Evolutionary conservation across 139 green algal genomes (phyloP), one percentile per base, ranked within the genome.

Genomic region (Bryopsis sp.): DNA sequence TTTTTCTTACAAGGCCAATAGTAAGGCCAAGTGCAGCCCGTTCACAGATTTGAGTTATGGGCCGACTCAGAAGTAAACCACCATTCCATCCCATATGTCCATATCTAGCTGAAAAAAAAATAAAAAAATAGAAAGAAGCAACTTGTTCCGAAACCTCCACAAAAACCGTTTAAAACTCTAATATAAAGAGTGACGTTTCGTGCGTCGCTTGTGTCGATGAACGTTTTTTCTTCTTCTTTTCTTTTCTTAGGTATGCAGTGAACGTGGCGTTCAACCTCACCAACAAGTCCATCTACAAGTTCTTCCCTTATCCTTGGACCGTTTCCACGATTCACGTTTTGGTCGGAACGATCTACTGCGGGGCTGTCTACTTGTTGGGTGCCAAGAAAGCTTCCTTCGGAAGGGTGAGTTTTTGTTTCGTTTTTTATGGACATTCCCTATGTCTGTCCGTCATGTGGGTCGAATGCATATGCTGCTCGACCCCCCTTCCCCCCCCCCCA

Each of bases 201-300:
- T 2, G 7, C 39, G 60, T 19, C 8, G 59, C 15, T 26, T 59
- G 7, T 50, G 8, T 68, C 39, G 3, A 26, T 71, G 33, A 39
- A 28, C 38, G 48, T 6, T n/a, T 48, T 50, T 22, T 67, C 1
- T 68, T 22, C 37, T 43, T 15, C 22, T 74, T 1, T 66, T 28
- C 26, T 22, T 47, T 15, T 8, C 2, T n/a, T 76, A 90, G 89
- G 90, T 97, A 98, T 68, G 89, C 81, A 1, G 78, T 99, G 39
- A 99, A 99, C 79, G 85, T 99, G 36, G 86, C 81, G 29, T 99
- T 99, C 88, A 99, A 99, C 85, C 88, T 99, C 66, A 85, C 90
- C 29, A 99, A 99, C 93, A 99, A 99, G 87, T 84, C 82, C 36
- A 93, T 99, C 70, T 98, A 96, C 89, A 97, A 96, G 78, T 97